Evolutionary conservation across 2,329 filamentous ascomycete genomes (phyloP), one percentile per base, ranked within the genome.

Genomic region (Xylaria sp.): DNA sequence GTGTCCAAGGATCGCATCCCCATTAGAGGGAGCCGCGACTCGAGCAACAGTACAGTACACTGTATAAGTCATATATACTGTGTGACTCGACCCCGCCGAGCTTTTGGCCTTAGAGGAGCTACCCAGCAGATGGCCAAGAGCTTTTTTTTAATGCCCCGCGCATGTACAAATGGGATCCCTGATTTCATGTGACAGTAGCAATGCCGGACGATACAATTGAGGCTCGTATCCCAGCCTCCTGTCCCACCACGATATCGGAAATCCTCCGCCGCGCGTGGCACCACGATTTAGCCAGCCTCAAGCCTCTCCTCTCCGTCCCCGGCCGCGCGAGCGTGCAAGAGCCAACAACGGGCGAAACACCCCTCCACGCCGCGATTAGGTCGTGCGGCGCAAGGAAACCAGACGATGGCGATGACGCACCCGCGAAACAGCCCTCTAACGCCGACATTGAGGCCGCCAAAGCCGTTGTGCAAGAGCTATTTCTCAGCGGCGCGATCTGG

Each of bases 401-500:
- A 4, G 72, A 73, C 3, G 73, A 76, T 10, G 68, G 72, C 16
- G 72, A 77, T 2, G 79, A 77, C 2, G 79, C 79, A 2, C 78
- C 78, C 10, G 81, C 82, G 27, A 80, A 82, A 29, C 78, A 80
- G 32, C 29, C 63, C 27, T 35, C 35, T 13, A 27, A 29, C 44
- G 37, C 16, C 29, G 79, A 66, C 40, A 13, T 92, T 37, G 87
- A 90, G 55, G 87, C 87, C 47, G 92, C 90, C 2, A 86, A 87
- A 64, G 88, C 90, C 61, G 91, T 91, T 0, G 83, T 98, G 4
- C 87, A 88, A 73, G 88, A 96, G 76, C 85, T 98, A 8, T 89
- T 98, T 69, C 87, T 94, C 76, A 91, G 92, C 74, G 96, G 96
- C 37, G 96, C 93, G 12, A 98, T 98, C 74, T 99, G 96, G 96